Conservation (phyloP, 2,329 filamentous ascomycete species). For the Botrytis fabae region DNA sequence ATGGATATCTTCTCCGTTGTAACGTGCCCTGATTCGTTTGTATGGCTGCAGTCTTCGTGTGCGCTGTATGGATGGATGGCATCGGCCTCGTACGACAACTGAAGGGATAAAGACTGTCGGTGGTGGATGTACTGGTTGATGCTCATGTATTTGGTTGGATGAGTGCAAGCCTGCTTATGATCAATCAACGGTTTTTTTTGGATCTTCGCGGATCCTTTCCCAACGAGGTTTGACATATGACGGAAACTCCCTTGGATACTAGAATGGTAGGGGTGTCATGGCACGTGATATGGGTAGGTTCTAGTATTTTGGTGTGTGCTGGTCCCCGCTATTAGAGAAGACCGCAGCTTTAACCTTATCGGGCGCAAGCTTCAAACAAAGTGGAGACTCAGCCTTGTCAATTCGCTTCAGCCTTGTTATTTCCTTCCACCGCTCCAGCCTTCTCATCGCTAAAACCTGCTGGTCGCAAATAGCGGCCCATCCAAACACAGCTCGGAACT, state of each 20-base stretch:
- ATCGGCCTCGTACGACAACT: background rate
- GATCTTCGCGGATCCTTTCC: background rate
- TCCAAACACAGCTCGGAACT: background rate
- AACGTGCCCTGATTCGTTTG: background rate
- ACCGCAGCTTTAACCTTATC: background rate
- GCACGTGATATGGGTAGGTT: background rate
- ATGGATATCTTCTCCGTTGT: background rate
- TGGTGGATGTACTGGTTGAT: background rate
- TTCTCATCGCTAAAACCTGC: slow-evolving; percentile 15
- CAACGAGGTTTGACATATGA: background rate
- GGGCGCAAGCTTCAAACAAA: background rate
- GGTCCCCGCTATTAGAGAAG: background rate
- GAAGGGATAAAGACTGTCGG: background rate
- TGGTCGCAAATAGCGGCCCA: background rate
- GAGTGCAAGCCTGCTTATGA: background rate
- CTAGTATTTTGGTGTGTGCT: background rate
- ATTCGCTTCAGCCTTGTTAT: background rate
- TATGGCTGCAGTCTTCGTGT: background rate
- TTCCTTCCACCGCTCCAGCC: background rate
- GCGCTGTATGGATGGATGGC: background rate
- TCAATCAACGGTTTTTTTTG: background rate
- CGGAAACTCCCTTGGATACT: background rate
- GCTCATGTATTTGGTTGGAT: background rate
- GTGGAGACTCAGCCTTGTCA: background rate
- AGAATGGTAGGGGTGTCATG: background rate